A percentile compares a stretch with the other conserved stretches of the same genome.
These are phyloP conservation scores for Pilobolus umbonatus DNA, from an alignment of 192 early-diverging fungal genomes.

Conservation along the genomic window DNA sequence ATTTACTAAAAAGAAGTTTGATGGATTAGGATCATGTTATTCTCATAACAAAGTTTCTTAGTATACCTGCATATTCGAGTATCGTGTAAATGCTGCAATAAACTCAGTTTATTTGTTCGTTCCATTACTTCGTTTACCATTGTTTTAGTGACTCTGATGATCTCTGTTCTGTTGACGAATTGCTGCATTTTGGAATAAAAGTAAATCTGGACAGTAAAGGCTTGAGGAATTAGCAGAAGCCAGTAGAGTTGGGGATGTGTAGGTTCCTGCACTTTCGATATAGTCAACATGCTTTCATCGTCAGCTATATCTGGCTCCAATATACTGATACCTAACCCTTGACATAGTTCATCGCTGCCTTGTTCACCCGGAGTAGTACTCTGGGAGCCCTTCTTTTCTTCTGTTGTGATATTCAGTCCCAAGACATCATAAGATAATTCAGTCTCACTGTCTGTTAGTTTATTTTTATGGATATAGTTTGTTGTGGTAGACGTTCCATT, in stretches of 20 bases:
- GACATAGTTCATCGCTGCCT: slow-evolving; percentile 41
- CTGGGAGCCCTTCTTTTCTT: not conserved
- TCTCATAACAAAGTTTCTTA: slow-evolving; percentile 11
- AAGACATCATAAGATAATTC: slow-evolving; percentile 2
- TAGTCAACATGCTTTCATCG: slow-evolving; percentile 14
- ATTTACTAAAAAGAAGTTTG: slow-evolving; percentile 41
- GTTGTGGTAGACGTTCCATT: not conserved
- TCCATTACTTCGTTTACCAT: slow-evolving; percentile 56
- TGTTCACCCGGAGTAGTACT: not conserved
- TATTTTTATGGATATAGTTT: not conserved
- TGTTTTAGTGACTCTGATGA: slow-evolving; percentile 48
- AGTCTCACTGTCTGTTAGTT: slow-evolving; percentile 1
- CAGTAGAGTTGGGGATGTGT: slow-evolving; percentile 51
- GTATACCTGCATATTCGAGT: slow-evolving; percentile 58
- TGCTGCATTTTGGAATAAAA: slow-evolving; percentile 65
- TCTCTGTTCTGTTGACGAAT: slow-evolving; percentile 43
- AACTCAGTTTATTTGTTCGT: slow-evolving; percentile 58
- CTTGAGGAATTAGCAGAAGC: slow-evolving; percentile 56
- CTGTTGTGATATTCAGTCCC: slow-evolving; percentile 6
- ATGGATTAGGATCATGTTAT: slow-evolving; percentile 16
- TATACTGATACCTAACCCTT: slow-evolving; percentile 50
- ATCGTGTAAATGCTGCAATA: slow-evolving; percentile 59
- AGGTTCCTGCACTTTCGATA: not conserved
- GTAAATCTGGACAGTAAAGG: slow-evolving; percentile 51
- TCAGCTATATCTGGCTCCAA: slow-evolving; percentile 9